Evolutionary conservation across 169 alveolate genomes (phyloP), one percentile per base, ranked within the genome.

Genomic region (Babesia bigemina): DNA sequence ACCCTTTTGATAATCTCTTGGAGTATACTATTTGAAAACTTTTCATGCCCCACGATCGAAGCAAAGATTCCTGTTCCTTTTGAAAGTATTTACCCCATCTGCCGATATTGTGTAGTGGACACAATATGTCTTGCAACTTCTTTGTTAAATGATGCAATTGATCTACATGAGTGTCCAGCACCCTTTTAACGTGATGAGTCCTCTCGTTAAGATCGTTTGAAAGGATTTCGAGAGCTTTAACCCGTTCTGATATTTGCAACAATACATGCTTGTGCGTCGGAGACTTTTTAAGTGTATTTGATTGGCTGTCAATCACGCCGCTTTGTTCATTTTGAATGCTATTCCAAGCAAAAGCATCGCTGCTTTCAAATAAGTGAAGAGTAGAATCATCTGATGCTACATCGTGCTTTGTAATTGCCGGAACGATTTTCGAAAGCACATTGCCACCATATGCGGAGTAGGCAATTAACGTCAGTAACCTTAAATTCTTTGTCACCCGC

Each of bases 211-310:
- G 79, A 22, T 81, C 22, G 58, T 62, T 63, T 16, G 79, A 49
- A n/a, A 81, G 24, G 50, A 10, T 58, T 60, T 81, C 88, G 24
- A 81, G 47, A 17, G 74, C 50, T 61, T 81, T 81, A 4, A 81
- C 70, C 2, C 88, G 76, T 39, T 81, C 85, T n/a, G 88, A 81
- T 19, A 81, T 29, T 45, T 72, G 75, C n/a, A 81, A 47, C 56
- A 81, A 47, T 2, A 81, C 88, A 28, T 81, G 88, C 22, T 74
- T 66, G 69, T 62, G 70, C 28, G 72, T 65, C n/a, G 47, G 50
- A 6, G 70, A n/a, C 24, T 29, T 29, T 58, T 55, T 44, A 17
- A 21, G 12, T 0, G 61, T 10, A 24, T 59, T 11, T 58, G 71
- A 14, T 16, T 7, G 47, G 13, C 24, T 50, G 4, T 60, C 60